Evolutionary conservation across 2,329 filamentous ascomycete genomes (phyloP), one percentile per base, ranked within the genome.

Genomic region (Botrytis galanthina): DNA sequence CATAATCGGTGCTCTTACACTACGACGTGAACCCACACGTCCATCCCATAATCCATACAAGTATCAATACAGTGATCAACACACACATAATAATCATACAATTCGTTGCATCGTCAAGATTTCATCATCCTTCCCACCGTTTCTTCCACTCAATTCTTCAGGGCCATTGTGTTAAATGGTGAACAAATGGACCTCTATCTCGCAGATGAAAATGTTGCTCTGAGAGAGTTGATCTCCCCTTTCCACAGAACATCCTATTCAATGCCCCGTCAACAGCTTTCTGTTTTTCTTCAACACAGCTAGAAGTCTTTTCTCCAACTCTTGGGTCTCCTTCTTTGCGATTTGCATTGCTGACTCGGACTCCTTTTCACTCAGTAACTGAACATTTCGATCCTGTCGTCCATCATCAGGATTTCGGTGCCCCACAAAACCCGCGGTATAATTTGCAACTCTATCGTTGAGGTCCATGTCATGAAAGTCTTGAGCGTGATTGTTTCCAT

Each of bases 361-460:
- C 74, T 92, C 91, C 75, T 90, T 87, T 3, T 91, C 84, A 66
- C 84, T 88, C 85, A 92, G 87, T 12, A 89, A 82, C 8, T 86
- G 77, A n/a, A 81, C 78, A 71, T 79, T 80, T 26, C 78, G 76
- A 7, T 78, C 69, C 29, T 78, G 77, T 71, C 78, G 77, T n/a
- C 77, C 76, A n/a, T 79, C 76, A 67, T 77, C 77, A 46, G 76
- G 77, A 59, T 81, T 78, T 35, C 77, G 75, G 4, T 77, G 77
- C 37, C 80, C 75, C 2, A 79, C 76, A 63, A 81, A 80, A 39
- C 79, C 77, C 4, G 80, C 78, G 4, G 80, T 80, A 75, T 81
- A 81, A 57, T 77, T 79, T 73, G 81, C 80, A 26, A 78, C 78
- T 32, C 75, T 79, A 12, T 78, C 76, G 22, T 54, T 63, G 14